These are phyloP conservation scores for Epichloe hybrida DNA, from an alignment of 2,329 filamentous ascomycete species.

Conservation along the genomic window DNA sequence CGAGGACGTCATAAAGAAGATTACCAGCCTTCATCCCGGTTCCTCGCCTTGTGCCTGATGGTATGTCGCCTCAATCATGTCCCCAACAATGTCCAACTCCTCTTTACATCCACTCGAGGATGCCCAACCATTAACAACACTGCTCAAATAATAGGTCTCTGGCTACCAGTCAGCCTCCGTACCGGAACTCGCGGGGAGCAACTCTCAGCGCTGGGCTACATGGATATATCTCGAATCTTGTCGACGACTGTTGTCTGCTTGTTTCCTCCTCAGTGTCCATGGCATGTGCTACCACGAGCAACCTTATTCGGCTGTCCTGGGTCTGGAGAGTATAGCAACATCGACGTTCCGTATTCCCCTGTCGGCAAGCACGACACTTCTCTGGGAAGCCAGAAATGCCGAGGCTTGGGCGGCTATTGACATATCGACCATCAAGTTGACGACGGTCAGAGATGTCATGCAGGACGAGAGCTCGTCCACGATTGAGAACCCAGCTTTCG, in stretches of 20 bases:
- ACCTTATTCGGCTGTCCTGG: constrained; percentile 19
- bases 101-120: too few species aligned
- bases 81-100: too few species aligned
- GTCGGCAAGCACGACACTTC: constrained; percentile 26
- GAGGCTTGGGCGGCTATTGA: constrained; percentile 31
- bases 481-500: constrained; percentile 23
- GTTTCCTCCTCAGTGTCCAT: constrained; percentile 43
- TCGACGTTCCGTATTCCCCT: constrained; percentile 31
- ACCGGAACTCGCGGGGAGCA: constrained; percentile 2
- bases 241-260: constrained; percentile 40
- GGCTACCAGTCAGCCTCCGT: background rate
- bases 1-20: constrained; percentile 34
- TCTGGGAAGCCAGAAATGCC: constrained; percentile 35
- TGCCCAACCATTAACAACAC: background rate
- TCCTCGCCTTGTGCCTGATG: constrained; percentile 38
- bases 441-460: constrained; percentile 16
- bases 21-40: constrained; percentile 33
- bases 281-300: constrained; percentile 42
- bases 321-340: constrained; percentile 23
- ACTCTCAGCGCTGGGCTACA: constrained; percentile 29
- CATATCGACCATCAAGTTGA: constrained; percentile 12
- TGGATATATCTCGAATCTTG: constrained; percentile 41
- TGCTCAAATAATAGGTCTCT: constrained; percentile 1
- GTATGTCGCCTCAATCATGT: constrained; percentile 25
- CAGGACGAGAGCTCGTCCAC: constrained; percentile 21